Evolutionary conservation across 2,329 filamentous ascomycete species (phyloP).

Genomic region (Sporothrix dimorphospora): DNA sequence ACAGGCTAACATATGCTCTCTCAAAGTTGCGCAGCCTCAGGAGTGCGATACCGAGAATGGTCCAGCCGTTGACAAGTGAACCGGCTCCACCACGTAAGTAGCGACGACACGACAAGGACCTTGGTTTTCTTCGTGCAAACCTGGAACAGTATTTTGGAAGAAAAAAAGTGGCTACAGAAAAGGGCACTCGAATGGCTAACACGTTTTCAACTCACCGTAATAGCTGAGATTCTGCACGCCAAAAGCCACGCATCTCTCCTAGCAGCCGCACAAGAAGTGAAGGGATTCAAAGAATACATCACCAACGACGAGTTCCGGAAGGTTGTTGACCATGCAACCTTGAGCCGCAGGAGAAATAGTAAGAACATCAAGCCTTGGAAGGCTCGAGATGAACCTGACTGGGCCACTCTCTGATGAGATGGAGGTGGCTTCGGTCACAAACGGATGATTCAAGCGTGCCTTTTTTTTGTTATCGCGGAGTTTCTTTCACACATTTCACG

Average conservation of each 20-base stretch:
- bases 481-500: background rate
- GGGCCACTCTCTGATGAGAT: constrained; percentile 45
- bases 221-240: constrained; percentile 55
- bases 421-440: background rate
- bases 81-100: constrained; percentile 54
- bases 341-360: constrained; percentile 58
- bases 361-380: constrained; percentile 63
- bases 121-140: background rate
- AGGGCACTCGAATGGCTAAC: background rate
- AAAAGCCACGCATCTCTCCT: constrained; percentile 53
- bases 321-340: constrained; percentile 55
- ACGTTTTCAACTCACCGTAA: background rate
- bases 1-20: background rate
- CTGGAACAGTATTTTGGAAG: background rate
- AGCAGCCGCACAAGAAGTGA: constrained; percentile 54
- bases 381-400: constrained; percentile 62
- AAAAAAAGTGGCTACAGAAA: background rate
- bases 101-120: background rate
- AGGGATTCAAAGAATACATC: constrained; percentile 54
- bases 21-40: constrained; percentile 52
- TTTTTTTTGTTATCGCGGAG: background rate
- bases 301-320: constrained; percentile 52
- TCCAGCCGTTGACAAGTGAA: constrained; percentile 55
- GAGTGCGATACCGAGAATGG: constrained; percentile 54
- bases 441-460: background rate